These are phyloP conservation scores for Pythium oligandrum DNA, from an alignment of 352 stramenopile species.

Conservation along the genomic window DNA sequence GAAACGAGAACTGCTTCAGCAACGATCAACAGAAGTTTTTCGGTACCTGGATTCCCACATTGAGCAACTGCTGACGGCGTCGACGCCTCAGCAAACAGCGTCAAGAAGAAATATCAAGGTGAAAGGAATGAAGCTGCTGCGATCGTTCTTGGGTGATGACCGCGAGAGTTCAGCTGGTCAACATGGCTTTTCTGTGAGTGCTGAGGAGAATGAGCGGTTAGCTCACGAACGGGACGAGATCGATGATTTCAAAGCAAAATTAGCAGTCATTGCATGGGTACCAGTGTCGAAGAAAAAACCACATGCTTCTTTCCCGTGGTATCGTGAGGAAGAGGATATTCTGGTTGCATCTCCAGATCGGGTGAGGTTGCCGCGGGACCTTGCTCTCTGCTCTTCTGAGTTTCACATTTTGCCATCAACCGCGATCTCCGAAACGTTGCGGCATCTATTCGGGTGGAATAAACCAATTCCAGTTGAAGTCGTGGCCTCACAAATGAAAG, in stretches of 20 bases:
- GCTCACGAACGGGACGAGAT: conserved; percentile 41
- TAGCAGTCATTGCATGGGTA: conserved; percentile 54
- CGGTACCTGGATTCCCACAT: conserved; percentile 66
- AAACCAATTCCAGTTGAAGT: conserved; percentile 26
- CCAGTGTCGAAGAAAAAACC: conserved; percentile 38
- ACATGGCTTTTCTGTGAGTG: conserved; percentile 1
- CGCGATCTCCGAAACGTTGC: conserved; percentile 37
- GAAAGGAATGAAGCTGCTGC: conserved; percentile 51
- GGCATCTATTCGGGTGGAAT: conserved; percentile 43
- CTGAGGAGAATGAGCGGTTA: conserved; percentile 29
- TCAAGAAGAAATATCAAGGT: conserved; percentile 39
- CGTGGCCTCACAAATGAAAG: conserved; percentile 46
- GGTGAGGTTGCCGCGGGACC: conserved; percentile 21
- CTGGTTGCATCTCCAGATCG: conserved; percentile 39
- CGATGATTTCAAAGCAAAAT: conserved; percentile 53
- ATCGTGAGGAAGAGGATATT: conserved; percentile 24
- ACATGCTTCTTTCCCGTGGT: conserved; percentile 34
- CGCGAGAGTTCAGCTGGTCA: not conserved
- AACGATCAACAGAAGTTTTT: conserved; percentile 45
- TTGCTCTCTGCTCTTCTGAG: conserved; percentile 60
- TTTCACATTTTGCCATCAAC: conserved; percentile 51
- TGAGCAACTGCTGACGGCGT: conserved; percentile 35
- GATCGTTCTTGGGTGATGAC: conserved; percentile 41
- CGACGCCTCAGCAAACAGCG: conserved; percentile 17
- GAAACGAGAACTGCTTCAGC: conserved; percentile 22